A percentile compares a stretch with the other conserved stretches of the same genome.
phyloP scores from a whole-genome alignment of 352 stramenopile species.

The Globisporangium canariense region DNA sequence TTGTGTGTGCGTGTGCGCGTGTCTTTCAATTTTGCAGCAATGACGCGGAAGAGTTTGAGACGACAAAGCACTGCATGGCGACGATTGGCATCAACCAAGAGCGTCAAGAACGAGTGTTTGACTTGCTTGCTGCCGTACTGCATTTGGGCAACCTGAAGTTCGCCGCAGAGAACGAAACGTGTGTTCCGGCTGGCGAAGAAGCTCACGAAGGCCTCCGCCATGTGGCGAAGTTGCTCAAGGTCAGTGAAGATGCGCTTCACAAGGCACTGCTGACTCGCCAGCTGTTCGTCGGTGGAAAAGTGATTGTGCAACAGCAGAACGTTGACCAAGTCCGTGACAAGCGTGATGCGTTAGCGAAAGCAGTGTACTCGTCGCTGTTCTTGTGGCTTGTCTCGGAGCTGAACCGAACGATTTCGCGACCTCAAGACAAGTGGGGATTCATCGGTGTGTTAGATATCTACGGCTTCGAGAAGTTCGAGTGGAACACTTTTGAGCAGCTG shows the following conservation, averaged over 20 bases:
- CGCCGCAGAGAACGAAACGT: constrained; percentile 76
- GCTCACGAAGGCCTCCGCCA: constrained; percentile 46
- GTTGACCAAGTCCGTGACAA: constrained; percentile 86
- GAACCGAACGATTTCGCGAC: constrained; percentile 86
- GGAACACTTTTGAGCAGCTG: constrained; percentile 95
- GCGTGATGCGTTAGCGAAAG: constrained; percentile 89
- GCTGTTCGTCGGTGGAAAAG: constrained; percentile 85
- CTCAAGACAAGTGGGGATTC: constrained; percentile 84
- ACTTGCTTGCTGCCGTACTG: constrained; percentile 82
- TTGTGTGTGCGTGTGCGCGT: background rate
- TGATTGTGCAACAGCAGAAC: constrained; percentile 89
- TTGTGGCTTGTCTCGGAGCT: constrained; percentile 88
- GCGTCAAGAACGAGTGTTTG: constrained; percentile 82
- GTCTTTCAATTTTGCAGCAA: constrained; percentile 22
- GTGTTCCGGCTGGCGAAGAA: constrained; percentile 48
- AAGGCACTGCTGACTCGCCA: constrained; percentile 78
- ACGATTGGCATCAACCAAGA: constrained; percentile 86
- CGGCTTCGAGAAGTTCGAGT: constrained; percentile 96
- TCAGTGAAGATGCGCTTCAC: constrained; percentile 72
- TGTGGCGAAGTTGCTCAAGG: constrained; percentile 72
- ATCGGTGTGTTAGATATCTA: constrained; percentile 98
- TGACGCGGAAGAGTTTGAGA: constrained; percentile 82
- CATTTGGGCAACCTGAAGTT: constrained; percentile 89
- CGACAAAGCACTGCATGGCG: constrained; percentile 80
- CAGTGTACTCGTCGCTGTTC: constrained; percentile 92